Percentiles rank a stretch among this genome's conserved stretches.
These are phyloP conservation scores for Trypanosoma mega DNA, from an alignment of 208 protist species.

Conservation along the genomic window DNA sequence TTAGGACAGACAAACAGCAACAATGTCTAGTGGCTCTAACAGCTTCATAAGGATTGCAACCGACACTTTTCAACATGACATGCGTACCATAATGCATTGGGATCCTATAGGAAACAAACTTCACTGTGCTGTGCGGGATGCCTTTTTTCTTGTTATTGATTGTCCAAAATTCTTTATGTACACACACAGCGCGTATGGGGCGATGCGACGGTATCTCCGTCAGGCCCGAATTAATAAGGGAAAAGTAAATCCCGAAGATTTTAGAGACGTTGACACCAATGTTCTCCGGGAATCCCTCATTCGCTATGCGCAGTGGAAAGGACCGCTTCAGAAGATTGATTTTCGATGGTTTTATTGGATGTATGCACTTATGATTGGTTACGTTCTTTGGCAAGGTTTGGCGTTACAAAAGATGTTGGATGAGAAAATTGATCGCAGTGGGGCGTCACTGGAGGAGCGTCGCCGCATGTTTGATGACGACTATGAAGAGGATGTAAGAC, in stretches of 20 bases:
- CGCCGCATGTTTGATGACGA: conserved; percentile 77
- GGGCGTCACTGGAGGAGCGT: conserved; percentile 57
- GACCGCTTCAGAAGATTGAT: conserved; percentile 81
- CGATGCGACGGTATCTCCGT: conserved; percentile 73
- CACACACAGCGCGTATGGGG: conserved; percentile 76
- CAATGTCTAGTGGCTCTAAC: conserved; percentile 9
- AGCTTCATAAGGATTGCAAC: conserved; percentile 32
- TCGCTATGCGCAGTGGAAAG: conserved; percentile 66
- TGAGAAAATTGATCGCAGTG: conserved; percentile 56
- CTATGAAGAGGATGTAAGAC: conserved; percentile 80
- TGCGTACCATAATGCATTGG: conserved; percentile 48
- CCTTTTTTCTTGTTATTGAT: conserved; percentile 62
- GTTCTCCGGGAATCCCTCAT: conserved; percentile 74
- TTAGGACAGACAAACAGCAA: too few relatives aligned
- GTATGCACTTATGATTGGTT: conserved; percentile 82
- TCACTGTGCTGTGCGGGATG: conserved; percentile 71
- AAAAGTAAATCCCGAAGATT: conserved; percentile 82
- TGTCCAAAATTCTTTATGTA: conserved; percentile 69
- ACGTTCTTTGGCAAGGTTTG: conserved; percentile 66
- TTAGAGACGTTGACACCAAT: conserved; percentile 79
- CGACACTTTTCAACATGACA: conserved; percentile 44
- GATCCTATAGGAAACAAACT: conserved; percentile 60
- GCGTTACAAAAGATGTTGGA: conserved; percentile 56
- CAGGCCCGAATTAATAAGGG: conserved; percentile 79
- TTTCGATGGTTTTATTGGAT: conserved; percentile 86